Percentiles rank a stretch among this genome's conserved stretches.
These are phyloP conservation scores for Ehretia macrophylla DNA, from an alignment of 257 asterid species.

Conservation along the genomic window DNA sequence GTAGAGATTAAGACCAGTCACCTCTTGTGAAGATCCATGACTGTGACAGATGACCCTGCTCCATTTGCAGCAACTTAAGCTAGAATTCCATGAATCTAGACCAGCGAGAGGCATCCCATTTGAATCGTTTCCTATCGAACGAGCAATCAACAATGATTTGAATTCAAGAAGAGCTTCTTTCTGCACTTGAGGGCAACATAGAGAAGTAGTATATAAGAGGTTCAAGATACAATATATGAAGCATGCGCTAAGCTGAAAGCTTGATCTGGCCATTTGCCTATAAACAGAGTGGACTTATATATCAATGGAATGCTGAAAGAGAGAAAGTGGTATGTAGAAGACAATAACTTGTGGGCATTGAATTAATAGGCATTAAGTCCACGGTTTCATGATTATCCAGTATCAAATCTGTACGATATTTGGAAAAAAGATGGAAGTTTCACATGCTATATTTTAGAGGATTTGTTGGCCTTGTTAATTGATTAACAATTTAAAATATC, in stretches of 20 bases:
- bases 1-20: constrained; percentile 12
- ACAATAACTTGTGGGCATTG: too few relatives aligned
- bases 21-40: background rate
- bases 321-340: too few relatives aligned
- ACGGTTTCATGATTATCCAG: too few relatives aligned
- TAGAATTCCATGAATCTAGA: constrained; percentile 23
- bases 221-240: background rate
- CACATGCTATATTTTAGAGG: too few relatives aligned
- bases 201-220: background rate
- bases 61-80: constrained; percentile 27
- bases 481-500: too few relatives aligned
- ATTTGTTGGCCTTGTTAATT: too few relatives aligned
- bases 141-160: background rate
- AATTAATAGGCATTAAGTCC: too few relatives aligned
- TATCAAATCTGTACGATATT: too few relatives aligned
- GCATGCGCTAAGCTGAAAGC: background rate
- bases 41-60: constrained; percentile 17
- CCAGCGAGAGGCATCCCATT: background rate
- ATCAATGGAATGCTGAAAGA: too few relatives aligned
- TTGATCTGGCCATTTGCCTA: background rate
- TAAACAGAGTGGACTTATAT: too few relatives aligned
- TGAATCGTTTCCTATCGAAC: background rate
- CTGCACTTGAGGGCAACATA: background rate
- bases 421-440: too few relatives aligned
- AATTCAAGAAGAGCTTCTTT: constrained; percentile 6